These are phyloP conservation scores for Agarophyton chilense DNA, from an alignment of 23 red algal species.

Conservation along the genomic window DNA sequence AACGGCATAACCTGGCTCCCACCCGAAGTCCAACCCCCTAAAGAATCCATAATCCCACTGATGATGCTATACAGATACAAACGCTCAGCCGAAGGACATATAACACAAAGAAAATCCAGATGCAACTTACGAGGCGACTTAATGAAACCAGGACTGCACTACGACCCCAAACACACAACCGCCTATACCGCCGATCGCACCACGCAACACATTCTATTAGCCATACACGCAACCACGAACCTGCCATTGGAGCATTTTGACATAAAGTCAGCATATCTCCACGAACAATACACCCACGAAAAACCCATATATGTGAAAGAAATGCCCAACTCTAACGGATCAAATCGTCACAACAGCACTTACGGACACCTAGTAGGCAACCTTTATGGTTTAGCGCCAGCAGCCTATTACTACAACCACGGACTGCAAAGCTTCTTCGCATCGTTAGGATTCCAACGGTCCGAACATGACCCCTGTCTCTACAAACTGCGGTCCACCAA, in stretches of 20 bases:
- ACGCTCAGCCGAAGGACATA: background rate
- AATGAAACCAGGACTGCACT: constrained; percentile 3
- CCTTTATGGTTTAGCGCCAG: constrained; percentile 15
- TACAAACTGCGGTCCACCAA: background rate
- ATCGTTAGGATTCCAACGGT: background rate
- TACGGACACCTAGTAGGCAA: background rate
- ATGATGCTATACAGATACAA: constrained; percentile 10
- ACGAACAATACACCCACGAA: background rate
- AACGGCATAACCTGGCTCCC: background rate
- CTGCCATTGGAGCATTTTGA: constrained; percentile 6
- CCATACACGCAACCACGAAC: background rate
- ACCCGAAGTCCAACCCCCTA: no score
- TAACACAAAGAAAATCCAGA: background rate
- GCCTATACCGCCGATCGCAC: background rate
- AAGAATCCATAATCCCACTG: background rate
- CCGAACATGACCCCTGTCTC: constrained; percentile 12
- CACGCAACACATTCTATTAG: background rate
- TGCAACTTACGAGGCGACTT: constrained; percentile 6
- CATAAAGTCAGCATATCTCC: constrained; percentile 9
- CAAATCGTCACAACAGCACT: background rate
- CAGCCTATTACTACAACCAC: background rate
- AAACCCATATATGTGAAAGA: background rate
- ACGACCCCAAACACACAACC: constrained; percentile 5
- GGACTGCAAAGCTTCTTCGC: background rate
- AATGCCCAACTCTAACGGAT: background rate